Evolutionary conservation across 2,329 filamentous ascomycete genomes (phyloP), one percentile per base, ranked within the genome.

Genomic region (Nemania bipapillata): DNA sequence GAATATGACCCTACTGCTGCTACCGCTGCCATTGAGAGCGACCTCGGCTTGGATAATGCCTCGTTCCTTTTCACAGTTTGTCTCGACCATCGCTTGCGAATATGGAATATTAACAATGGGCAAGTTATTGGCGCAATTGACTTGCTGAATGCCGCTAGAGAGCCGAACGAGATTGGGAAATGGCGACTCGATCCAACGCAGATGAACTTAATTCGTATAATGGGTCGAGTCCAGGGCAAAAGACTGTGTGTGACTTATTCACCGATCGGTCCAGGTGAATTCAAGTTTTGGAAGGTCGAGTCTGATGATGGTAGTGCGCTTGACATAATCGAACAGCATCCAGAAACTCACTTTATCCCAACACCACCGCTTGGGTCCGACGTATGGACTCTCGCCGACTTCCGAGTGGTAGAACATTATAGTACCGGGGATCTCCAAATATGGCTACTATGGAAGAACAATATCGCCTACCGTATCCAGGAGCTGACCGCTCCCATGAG

Each of bases 211-310:
- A 85, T 97, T 65, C 90, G 91, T 64, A 84, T 97, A 20, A 85
- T 94, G 61, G 88, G 90, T 15, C 84, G 81, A 47, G 82, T 78
- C 49, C 81, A 83, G 28, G 87, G 87, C 17, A 83, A 83, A 62
- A 82, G 86, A 45, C 78, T 88, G 15, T 87, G 95, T 61, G 89
- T 93, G 42, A 95, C 93, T 8, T 97, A 94, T 79, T 97, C 94
- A 11, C 95, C 96, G 0, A 89, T 96, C 71, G 92, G 94, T 32
- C 88, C 90, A 47, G 92, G 96, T 40, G 91, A 95, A 77, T 98
- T 99, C 85, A 98, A 97, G 79, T 94, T 99, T 77, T 99, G 94
- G 93, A 86, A 83, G 72, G 81, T 89, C n/a, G 87, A 88, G 61
- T 87, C 91, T 20, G 87, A 90, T 72, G 87, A 90, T 61, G 86